phyloP scores from a whole-genome alignment of 257 asterid genomes.

The Lycium barbarum region DNA sequence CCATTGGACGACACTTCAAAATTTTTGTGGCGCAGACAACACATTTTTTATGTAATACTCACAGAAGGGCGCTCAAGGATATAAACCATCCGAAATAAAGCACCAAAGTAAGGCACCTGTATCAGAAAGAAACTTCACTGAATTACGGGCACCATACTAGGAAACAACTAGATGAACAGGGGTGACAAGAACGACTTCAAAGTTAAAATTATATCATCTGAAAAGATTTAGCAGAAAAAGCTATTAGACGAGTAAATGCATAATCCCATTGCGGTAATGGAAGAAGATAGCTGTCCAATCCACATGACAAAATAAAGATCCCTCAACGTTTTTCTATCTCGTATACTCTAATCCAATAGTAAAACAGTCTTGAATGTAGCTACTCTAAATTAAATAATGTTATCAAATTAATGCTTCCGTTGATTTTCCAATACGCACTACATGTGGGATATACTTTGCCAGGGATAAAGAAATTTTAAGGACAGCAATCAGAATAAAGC shows the following conservation, averaged over 20 bases:
- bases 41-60: conserved; percentile 21
- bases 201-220: not conserved
- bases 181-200: not conserved
- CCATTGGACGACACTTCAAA: not conserved
- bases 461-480: not conserved
- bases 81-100: conserved; percentile 78
- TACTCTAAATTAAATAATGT: not conserved
- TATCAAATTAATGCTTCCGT: not conserved
- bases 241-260: not conserved
- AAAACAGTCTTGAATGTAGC: not conserved
- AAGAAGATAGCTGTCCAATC: not conserved
- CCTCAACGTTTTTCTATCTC: not conserved
- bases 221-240: not conserved
- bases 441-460: not conserved
- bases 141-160: conserved; percentile 15
- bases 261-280: not conserved
- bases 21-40: not conserved
- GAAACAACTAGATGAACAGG: not conserved
- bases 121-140: conserved; percentile 44
- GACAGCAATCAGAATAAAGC: not conserved
- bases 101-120: conserved; percentile 90
- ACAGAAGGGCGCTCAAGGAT: conserved; percentile 58
- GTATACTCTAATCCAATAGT: not conserved
- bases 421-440: not conserved
- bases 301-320: not conserved